Conservation (phyloP, 73 alveolate genomes). For the Halteria grandinella region DNA sequence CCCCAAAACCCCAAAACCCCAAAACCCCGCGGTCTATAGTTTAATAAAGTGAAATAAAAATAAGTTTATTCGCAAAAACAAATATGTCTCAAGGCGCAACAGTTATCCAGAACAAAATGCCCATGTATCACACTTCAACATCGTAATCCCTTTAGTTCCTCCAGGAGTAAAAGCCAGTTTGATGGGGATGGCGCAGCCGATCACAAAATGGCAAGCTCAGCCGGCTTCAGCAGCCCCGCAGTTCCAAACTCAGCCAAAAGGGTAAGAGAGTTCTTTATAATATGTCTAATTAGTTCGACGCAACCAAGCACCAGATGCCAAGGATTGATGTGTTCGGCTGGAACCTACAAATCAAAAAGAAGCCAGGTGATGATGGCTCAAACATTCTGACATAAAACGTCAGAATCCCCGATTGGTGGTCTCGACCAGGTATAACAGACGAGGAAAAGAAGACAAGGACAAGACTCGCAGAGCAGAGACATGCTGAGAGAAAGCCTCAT, state of each 20-base stretch:
- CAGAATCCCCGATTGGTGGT: constrained; percentile 49
- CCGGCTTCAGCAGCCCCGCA: too few relatives aligned
- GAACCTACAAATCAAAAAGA: constrained; percentile 6
- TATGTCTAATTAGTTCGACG: not conserved
- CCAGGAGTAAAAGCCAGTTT: not conserved
- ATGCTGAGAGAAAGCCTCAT: constrained; percentile 80
- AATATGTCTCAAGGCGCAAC: too few relatives aligned
- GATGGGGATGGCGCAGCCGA: constrained; percentile 4
- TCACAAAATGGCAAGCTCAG: too few relatives aligned
- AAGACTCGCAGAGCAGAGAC: constrained; percentile 58
- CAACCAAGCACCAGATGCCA: not conserved
- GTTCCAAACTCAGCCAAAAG: not conserved
- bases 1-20: constrained; percentile 28
- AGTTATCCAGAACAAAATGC: too few relatives aligned
- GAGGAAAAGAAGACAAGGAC: constrained; percentile 36
- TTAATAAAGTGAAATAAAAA: too few relatives aligned
- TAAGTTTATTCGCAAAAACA: too few relatives aligned
- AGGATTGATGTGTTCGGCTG: not conserved
- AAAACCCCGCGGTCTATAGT: constrained; percentile 16
- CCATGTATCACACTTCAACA: too few relatives aligned
- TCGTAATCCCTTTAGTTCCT: not conserved
- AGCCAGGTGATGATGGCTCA: constrained; percentile 3
- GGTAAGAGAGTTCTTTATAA: not conserved
- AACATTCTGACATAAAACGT: constrained; percentile 22
- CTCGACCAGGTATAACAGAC: constrained; percentile 43